Evolutionary conservation across 2,329 filamentous ascomycete species (phyloP).

Genomic region (Fusarium sp.): DNA sequence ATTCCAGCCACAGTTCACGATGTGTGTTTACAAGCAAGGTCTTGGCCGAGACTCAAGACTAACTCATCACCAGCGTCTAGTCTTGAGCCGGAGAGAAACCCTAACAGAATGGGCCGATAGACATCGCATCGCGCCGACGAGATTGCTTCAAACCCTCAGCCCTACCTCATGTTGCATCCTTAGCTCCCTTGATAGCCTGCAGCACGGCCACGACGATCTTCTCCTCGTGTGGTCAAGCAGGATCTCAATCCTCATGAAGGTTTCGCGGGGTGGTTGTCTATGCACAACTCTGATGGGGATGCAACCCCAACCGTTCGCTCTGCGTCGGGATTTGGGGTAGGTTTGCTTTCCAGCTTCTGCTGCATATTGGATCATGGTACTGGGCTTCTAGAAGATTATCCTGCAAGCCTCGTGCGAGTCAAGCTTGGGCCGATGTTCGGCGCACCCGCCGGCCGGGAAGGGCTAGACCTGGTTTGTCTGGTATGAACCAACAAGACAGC

Average conservation of each 20-base stretch:
- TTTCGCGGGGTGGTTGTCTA: not conserved
- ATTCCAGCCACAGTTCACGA: not conserved
- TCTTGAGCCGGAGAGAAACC: not conserved
- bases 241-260: not conserved
- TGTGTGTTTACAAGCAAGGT: not conserved
- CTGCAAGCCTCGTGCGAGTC: not conserved
- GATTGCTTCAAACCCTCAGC: not conserved
- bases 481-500: not conserved
- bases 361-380: not conserved
- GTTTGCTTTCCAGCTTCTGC: not conserved
- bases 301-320: conserved; percentile 1
- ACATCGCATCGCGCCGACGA: not conserved
- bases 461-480: not conserved
- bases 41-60: not conserved
- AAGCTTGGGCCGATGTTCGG: not conserved
- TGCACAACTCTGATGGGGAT: not conserved
- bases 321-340: not conserved
- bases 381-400: not conserved
- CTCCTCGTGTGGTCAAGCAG: not conserved
- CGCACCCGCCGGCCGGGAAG: not conserved
- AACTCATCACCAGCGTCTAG: not conserved
- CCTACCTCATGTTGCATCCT: not conserved
- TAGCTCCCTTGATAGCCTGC: not conserved
- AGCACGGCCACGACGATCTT: not conserved
- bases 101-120: not conserved